Base-by-base conservation (phyloP, 176 grass and related monocot species). In the Olyra latifolia region DNA sequence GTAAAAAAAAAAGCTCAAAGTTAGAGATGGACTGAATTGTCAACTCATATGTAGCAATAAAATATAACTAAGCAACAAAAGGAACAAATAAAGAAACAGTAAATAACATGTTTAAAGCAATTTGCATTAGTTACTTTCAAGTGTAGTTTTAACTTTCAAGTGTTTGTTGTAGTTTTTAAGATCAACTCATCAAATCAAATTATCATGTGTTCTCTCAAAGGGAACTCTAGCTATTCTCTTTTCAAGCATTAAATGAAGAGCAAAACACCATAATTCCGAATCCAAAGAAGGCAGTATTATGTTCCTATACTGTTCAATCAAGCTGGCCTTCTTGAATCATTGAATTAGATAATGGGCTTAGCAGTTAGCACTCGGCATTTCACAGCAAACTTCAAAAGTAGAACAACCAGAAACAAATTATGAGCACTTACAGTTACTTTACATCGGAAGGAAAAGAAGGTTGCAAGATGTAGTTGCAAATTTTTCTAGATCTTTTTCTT, bases 1-100 rank as follows among this genome's bases (percentile, higher is more conserved):
- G 82, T 65, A 76, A 10, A 89, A 71, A 82, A 35, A 52, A 35
- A 35, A 35, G n/a, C n/a, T n/a, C 45, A 77, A 66, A 72, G 42
- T 89, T 73, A 82, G 32, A 67, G 66, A 66, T 82, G 74, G 39
- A 73, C 57, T 82, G 43, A 67, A 81, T 76, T 77, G 28, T 52
- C 24, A 85, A n/a, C 71, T 86, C 19, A 71, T 66, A 15, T 76
- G 52, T 11, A 39, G 22, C 22, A 60, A 71, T 71, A 54, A 69
- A 79, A 74, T 84, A 84, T 52, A 32, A 40, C 13, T 29, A 59
- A 50, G 20, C 39, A 82, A 46, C 72, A 72, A 58, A 72, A 77
- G 30, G 47, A 56, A 27, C 15, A 77, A 77, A 60, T 1, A 60
- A 71, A 46, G 11, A 81, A 80, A 56, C 17, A 64, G 65, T 16